A percentile compares a stretch with the other conserved stretches of the same genome.
phyloP scores from a whole-genome alignment of 2,329 filamentous ascomycete genomes.

The Juglanconis sp. region DNA sequence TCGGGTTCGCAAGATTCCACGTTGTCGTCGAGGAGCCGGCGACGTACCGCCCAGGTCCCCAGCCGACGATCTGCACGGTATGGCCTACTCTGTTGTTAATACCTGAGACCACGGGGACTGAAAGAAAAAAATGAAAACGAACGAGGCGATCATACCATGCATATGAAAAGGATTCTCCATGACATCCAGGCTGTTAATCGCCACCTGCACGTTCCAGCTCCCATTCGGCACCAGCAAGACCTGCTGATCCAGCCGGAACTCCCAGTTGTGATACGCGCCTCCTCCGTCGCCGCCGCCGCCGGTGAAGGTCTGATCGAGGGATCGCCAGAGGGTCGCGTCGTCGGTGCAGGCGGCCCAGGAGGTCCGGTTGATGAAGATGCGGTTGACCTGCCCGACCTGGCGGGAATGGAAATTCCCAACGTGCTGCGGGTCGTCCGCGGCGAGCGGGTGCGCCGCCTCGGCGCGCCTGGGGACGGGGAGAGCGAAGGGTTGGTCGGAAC shows the following conservation, averaged over 20 bases:
- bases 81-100: conserved; percentile 26
- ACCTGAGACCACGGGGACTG: not conserved
- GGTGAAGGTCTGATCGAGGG: conserved; percentile 27
- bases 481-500: conserved; percentile 34
- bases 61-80: conserved; percentile 37
- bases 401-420: conserved; percentile 34
- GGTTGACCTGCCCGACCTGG: conserved; percentile 33
- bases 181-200: conserved; percentile 34
- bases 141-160: conserved; percentile 25
- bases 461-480: conserved; percentile 29
- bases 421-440: conserved; percentile 27
- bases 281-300: conserved; percentile 3
- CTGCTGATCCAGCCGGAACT: conserved; percentile 34
- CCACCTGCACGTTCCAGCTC: conserved; percentile 31
- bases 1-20: conserved; percentile 45
- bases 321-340: conserved; percentile 34
- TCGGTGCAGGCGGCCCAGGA: conserved; percentile 28
- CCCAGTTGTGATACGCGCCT: conserved; percentile 34
- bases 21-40: conserved; percentile 20
- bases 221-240: conserved; percentile 33
- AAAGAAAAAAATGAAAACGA: not conserved
- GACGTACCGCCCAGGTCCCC: conserved; percentile 32
- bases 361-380: conserved; percentile 36
- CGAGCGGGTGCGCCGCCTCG: conserved; percentile 27
- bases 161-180: conserved; percentile 40